A percentile compares a stretch with the other conserved stretches of the same genome.
These are phyloP conservation scores for Quercus berberidifolia DNA, from an alignment of 306 rosid genomes.

Conservation along the genomic window DNA sequence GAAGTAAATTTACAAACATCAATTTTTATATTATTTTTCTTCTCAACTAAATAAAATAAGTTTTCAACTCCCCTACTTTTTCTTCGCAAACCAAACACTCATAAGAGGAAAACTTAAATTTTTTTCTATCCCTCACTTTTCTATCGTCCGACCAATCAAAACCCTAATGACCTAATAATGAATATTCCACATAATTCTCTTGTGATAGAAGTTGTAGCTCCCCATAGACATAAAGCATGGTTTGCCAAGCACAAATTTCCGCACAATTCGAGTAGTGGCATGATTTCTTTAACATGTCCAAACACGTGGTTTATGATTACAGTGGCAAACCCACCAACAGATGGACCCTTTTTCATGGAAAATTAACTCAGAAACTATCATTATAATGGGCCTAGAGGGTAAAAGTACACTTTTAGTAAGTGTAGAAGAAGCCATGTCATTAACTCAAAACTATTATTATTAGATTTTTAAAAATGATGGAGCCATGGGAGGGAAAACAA, in stretches of 20 bases:
- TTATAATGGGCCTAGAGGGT: not conserved
- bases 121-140: too few relatives aligned
- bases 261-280: not conserved
- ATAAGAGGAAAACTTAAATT: too few relatives aligned
- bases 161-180: too few relatives aligned
- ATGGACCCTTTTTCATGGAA: not conserved
- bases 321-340: not conserved
- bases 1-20: too few relatives aligned
- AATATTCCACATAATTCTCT: too few relatives aligned
- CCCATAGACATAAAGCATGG: not conserved
- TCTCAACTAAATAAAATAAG: too few relatives aligned
- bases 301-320: slow-evolving; percentile 4
- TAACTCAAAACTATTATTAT: not conserved
- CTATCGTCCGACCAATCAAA: too few relatives aligned
- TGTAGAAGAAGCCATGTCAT: not conserved
- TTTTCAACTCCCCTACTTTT: too few relatives aligned
- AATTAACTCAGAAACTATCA: not conserved
- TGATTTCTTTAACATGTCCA: not conserved
- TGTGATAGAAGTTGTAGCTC: not conserved
- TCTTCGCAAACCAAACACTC: too few relatives aligned
- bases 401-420: not conserved
- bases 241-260: not conserved
- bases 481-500: too few relatives aligned
- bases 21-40: too few relatives aligned
- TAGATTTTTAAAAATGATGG: too few relatives aligned